Base-by-base conservation (phyloP, 371 early-diverging fungal genomes). In the Apophysomyces ossiformis region DNA sequence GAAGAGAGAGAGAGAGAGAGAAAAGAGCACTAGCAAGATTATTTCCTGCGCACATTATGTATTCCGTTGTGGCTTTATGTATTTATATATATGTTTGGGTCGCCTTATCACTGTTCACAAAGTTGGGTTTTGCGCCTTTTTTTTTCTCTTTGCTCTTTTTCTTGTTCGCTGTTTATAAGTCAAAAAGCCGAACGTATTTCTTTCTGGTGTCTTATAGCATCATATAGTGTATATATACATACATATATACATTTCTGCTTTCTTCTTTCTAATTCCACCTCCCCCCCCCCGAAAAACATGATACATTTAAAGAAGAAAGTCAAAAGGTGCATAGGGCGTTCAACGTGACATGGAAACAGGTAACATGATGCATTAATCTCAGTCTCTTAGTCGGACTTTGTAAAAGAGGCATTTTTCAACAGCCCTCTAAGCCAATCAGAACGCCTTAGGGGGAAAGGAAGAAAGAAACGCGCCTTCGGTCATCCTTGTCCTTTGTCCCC, bases 271-370 rank as follows among this genome's bases (percentile, higher is more conserved):
- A 11, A 21, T 21, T 50, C 2, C 11, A 41, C 41, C 41, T 11
- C 13, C 5, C 8, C 13, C 41, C 41, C 32, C 32, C 32, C n/a
- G n/a, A 3, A 26, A 26, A 26, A 26, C 32, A 26, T 26, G 32
- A 26, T 26, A 26, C 32, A 26, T 26, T 8, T 45, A 13, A 7
- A 45, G 16, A 45, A 18, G 16, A 2, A 13, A 6, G 21, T 26
- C 54, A 21, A 50, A 50, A 50, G n/a, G 35, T 50, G 54, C 54
- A 50, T 50, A 21, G 5, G 54, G 54, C 9, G 21, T 50, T 3
- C n/a, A 50, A 50, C 54, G 54, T 50, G 54, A 50, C 54, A 50
- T 50, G 54, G 54, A 50, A 50, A 21, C 18, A 50, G 16, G 35
- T 21, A 8, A 50, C 54, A 50, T 50, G 54, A 50, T 21, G 54